Evolutionary conservation across 805 yeast genomes (phyloP).

Genomic region (Priceomyces castillae): DNA sequence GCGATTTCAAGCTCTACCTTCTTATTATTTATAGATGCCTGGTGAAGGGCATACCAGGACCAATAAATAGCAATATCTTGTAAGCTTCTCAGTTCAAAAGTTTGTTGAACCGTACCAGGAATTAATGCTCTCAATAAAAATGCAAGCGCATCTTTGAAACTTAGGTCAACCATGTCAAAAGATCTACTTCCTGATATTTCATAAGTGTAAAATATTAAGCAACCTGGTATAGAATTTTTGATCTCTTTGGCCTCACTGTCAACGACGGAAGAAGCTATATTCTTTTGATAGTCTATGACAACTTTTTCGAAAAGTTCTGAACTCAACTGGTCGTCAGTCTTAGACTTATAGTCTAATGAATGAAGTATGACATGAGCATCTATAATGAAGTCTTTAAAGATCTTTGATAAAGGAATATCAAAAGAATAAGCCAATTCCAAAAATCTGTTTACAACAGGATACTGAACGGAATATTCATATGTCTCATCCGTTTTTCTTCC

Average conservation of each 20-base stretch:
- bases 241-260: slow-evolving; percentile 24
- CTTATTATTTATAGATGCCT: slow-evolving; percentile 12
- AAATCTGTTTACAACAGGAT: slow-evolving; percentile 23
- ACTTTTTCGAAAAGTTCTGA: slow-evolving; percentile 40
- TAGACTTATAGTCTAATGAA: slow-evolving; percentile 17
- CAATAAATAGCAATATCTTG: slow-evolving; percentile 34
- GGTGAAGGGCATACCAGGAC: slow-evolving; percentile 37
- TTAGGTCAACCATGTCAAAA: slow-evolving; percentile 13
- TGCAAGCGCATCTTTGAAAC: slow-evolving; percentile 21
- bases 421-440: slow-evolving; percentile 52
- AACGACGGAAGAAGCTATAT: slow-evolving; percentile 25
- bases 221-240: slow-evolving; percentile 30
- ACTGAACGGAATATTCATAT: slow-evolving; percentile 8
- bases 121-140: slow-evolving; percentile 28
- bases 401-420: slow-evolving; percentile 57
- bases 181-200: slow-evolving; percentile 14
- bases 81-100: slow-evolving; percentile 19
- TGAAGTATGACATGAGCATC: slow-evolving; percentile 44
- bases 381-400: slow-evolving; percentile 34
- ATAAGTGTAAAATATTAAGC: slow-evolving; percentile 18
- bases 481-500: neutral
- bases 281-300: slow-evolving; percentile 42
- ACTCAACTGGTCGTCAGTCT: slow-evolving; percentile 23
- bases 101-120: slow-evolving; percentile 33
- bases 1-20: slow-evolving; percentile 29